phyloP scores from a whole-genome alignment of 257 asterid species.

The Jacaranda copaia region DNA sequence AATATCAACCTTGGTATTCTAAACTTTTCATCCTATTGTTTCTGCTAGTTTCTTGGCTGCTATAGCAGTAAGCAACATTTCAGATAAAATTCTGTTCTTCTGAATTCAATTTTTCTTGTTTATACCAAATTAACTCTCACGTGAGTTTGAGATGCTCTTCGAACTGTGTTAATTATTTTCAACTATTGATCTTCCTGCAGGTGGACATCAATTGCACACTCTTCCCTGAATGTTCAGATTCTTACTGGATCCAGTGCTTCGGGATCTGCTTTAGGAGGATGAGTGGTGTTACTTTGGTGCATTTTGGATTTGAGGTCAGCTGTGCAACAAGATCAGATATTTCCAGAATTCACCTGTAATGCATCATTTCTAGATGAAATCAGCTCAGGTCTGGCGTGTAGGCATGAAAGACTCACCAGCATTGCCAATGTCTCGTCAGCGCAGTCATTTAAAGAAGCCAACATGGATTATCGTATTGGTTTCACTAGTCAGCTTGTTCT shows the following conservation, averaged over 20 bases:
- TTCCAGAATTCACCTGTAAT: slow-evolving; percentile 45
- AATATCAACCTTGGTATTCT: background rate
- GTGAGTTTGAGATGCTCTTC: slow-evolving; percentile 10
- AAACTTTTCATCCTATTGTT: background rate
- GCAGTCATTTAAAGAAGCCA: slow-evolving; percentile 84
- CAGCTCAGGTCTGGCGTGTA: slow-evolving; percentile 84
- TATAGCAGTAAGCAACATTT: background rate
- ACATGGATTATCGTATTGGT: slow-evolving; percentile 92
- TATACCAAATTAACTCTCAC: slow-evolving; percentile 8
- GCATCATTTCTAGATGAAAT: slow-evolving; percentile 78
- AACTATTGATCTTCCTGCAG: slow-evolving; percentile 20
- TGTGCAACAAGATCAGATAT: slow-evolving; percentile 17
- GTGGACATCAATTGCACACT: slow-evolving; percentile 3
- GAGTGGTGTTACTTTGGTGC: background rate
- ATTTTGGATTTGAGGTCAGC: slow-evolving; percentile 22
- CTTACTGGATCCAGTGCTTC: slow-evolving; percentile 25
- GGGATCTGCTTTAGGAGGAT: slow-evolving; percentile 23
- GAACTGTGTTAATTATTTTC: slow-evolving; percentile 7
- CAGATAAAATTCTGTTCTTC: background rate
- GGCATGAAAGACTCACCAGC: slow-evolving; percentile 88
- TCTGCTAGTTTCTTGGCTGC: slow-evolving; percentile 7
- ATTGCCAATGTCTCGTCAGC: slow-evolving; percentile 84
- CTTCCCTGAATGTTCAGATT: slow-evolving; percentile 34
- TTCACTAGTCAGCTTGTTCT: slow-evolving; percentile 85
- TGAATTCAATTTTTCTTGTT: background rate